Base-by-base conservation (phyloP, 2,329 filamentous ascomycete species). In the Leptosphaerulina australis region DNA sequence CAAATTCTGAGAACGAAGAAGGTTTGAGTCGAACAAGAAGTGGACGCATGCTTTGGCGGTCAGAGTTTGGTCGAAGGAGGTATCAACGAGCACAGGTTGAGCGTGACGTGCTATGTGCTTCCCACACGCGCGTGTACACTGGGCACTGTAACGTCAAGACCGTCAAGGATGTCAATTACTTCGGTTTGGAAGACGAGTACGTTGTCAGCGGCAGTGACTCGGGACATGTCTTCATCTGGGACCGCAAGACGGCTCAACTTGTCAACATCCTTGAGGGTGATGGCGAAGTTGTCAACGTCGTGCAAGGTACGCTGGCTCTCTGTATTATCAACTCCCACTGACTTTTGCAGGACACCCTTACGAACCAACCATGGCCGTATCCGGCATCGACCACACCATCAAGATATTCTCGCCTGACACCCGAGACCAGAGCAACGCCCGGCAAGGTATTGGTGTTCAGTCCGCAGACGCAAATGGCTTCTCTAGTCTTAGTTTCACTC, bases 91-190 rank as follows among this genome's bases (percentile, higher is more conserved):
- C 79, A 40, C 74, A 76, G 14, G 81, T 86, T 12, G 82, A 85
- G 53, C 62, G 70, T 0, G 68, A 83, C 41, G 77, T 83, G 5
- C 80, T 82, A 11, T 84, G 82, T 60, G 77, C 74, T 14, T 73
- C 81, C 2, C 81, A 85, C 56, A 83, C 79, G 2, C 79, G 79
- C 29, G 69, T 77, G 15, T 88, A 86, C 63, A 75, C 76, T 3
- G 85, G 85, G 2, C 85, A 88, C 66, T 87, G 85, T 72, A 87
- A 87, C 57, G 78, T 85, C 43, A 80, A 83, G 56, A 87, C 84
- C 1, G 84, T 88, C 59, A 88, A 88, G 60, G 85, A 88, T 61
- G 83, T 87, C 52, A 87, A 87, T 53, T 88, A 82, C 70, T 87
- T 84, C 55, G 85, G 85, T 0, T 70, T 86, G 28, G 74, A 86